A percentile compares a stretch with the other conserved stretches of the same genome.
These are phyloP conservation scores for Pestalotiopsis sp. DNA, from an alignment of 2,329 filamentous ascomycete species.

Conservation along the genomic window DNA sequence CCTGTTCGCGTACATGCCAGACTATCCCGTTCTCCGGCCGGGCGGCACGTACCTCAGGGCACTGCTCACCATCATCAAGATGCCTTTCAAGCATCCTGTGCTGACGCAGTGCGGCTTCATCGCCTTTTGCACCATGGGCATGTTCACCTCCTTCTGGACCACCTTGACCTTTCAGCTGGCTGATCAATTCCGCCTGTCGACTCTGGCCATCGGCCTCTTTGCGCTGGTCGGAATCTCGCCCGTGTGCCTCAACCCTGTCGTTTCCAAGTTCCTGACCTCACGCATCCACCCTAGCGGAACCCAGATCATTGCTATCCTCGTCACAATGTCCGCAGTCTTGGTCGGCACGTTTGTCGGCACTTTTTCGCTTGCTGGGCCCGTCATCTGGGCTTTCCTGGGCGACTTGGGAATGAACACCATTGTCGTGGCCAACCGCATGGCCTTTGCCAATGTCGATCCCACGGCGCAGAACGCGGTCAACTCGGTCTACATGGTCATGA, in stretches of 20 bases:
- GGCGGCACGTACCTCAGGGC: slow-evolving; percentile 67
- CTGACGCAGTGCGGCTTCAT: slow-evolving; percentile 72
- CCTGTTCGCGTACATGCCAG: slow-evolving; percentile 75
- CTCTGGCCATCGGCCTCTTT: slow-evolving; percentile 28
- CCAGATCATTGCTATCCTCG: slow-evolving; percentile 22
- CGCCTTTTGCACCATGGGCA: slow-evolving; percentile 57
- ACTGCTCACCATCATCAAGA: slow-evolving; percentile 63
- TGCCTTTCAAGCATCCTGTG: slow-evolving; percentile 66
- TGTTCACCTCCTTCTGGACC: slow-evolving; percentile 58
- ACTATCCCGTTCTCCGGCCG: slow-evolving; percentile 76
- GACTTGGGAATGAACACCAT: slow-evolving; percentile 34
- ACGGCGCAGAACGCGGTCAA: slow-evolving; percentile 38
- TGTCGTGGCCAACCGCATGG: slow-evolving; percentile 32
- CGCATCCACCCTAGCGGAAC: slow-evolving; percentile 27
- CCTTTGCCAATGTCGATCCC: slow-evolving; percentile 30
- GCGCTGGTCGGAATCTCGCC: slow-evolving; percentile 29
- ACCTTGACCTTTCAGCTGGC: slow-evolving; percentile 31
- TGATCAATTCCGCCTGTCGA: slow-evolving; percentile 25
- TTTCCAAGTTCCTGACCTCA: slow-evolving; percentile 25
- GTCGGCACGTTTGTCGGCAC: slow-evolving; percentile 32
- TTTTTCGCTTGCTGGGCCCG: slow-evolving; percentile 32
- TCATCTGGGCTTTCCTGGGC: slow-evolving; percentile 33
- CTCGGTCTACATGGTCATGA: slow-evolving; percentile 35
- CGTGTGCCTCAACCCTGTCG: slow-evolving; percentile 27
- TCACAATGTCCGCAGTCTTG: slow-evolving; percentile 21